A percentile compares a stretch with the other conserved stretches of the same genome.
Conservation (phyloP, 2,329 filamentous ascomycete genomes). For the Colletotrichum melonis region DNA sequence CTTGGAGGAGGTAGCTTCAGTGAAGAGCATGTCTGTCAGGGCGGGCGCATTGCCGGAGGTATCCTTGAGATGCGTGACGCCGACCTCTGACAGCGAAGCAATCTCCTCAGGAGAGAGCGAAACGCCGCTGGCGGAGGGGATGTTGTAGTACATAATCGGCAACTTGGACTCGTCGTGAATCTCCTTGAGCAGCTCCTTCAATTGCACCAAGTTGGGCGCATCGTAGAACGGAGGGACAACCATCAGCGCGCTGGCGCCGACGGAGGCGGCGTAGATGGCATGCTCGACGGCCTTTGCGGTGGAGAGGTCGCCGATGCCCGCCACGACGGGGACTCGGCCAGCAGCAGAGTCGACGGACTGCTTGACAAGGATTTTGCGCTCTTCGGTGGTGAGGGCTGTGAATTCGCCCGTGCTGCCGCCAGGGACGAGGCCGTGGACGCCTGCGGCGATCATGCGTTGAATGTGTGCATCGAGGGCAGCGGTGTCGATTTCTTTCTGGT, state of each 20-base stretch:
- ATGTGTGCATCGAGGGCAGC: slow-evolving; percentile 54
- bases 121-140: slow-evolving; percentile 58
- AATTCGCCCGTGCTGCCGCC: slow-evolving; percentile 64
- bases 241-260: slow-evolving; percentile 57
- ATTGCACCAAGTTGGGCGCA: slow-evolving; percentile 50
- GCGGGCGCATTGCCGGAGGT: slow-evolving; percentile 63
- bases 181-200: slow-evolving; percentile 53
- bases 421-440: slow-evolving; percentile 61
- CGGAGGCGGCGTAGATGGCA: slow-evolving; percentile 50
- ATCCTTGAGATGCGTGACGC: slow-evolving; percentile 63
- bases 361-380: slow-evolving; percentile 58
- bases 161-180: slow-evolving; percentile 52
- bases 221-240: slow-evolving; percentile 63
- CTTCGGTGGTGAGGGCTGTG: slow-evolving; percentile 53
- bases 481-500: slow-evolving; percentile 53
- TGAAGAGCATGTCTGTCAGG: slow-evolving; percentile 60
- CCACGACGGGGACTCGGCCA: slow-evolving; percentile 54
- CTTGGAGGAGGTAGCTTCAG: slow-evolving; percentile 41
- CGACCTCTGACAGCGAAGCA: slow-evolving; percentile 55
- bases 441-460: slow-evolving; percentile 54
- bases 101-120: slow-evolving; percentile 54
- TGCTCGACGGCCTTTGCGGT: slow-evolving; percentile 54
- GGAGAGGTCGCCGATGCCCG: slow-evolving; percentile 56
- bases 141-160: slow-evolving; percentile 63
- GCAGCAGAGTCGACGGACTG: slow-evolving; percentile 49